Evolutionary conservation across 2,329 filamentous ascomycete species (phyloP).

Genomic region (Neurospora sp.): DNA sequence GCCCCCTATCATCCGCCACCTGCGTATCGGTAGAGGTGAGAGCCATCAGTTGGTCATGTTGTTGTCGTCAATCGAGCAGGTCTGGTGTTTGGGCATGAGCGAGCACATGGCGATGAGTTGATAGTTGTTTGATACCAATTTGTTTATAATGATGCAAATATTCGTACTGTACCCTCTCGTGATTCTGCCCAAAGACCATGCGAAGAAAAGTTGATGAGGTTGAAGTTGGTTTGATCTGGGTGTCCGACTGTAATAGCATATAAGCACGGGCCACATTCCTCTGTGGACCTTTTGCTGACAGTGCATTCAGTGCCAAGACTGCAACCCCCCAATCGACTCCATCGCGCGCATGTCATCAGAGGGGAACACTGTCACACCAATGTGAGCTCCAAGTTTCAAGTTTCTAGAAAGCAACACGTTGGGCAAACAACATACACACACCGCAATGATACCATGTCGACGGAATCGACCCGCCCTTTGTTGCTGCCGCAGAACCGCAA

Average conservation of each 20-base stretch:
- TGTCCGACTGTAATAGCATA: not conserved
- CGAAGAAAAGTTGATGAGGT: not conserved
- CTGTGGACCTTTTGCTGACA: not conserved
- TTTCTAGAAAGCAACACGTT: too few relatives aligned
- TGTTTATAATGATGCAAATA: not conserved
- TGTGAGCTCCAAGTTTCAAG: not conserved
- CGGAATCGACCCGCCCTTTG: conserved; percentile 31
- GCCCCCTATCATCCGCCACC: conserved; percentile 9
- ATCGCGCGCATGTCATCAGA: not conserved
- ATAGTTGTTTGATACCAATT: not conserved
- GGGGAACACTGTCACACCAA: not conserved
- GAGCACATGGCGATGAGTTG: not conserved
- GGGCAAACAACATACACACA: not conserved
- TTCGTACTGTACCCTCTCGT: too few relatives aligned
- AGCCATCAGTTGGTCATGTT: not conserved
- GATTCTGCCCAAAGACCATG: not conserved
- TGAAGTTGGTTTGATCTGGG: not conserved
- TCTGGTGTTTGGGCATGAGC: not conserved
- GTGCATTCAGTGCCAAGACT: not conserved
- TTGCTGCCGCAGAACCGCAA: conserved; percentile 69
- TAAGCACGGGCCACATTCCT: not conserved
- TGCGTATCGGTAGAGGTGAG: conserved; percentile 2
- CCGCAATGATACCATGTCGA: conserved; percentile 21
- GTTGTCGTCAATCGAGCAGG: not conserved
- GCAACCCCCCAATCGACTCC: not conserved